Base-by-base conservation (phyloP, 257 asterid genomes). In the Gentiana macrophylla region DNA sequence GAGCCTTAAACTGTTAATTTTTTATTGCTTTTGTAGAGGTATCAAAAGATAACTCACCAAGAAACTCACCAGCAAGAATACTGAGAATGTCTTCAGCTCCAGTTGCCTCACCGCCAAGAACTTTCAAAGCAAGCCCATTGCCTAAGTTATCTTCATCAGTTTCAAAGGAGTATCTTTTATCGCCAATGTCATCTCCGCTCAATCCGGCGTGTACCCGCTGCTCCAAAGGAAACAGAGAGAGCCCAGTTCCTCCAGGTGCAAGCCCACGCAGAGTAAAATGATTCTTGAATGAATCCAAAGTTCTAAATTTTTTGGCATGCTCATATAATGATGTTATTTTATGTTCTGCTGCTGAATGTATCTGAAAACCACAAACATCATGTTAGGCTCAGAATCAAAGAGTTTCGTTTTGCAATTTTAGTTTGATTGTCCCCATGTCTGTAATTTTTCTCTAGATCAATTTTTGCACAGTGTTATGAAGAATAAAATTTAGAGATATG, bases 141-240 rank as follows among this genome's bases (percentile, higher is more conserved):
- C 79, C 83, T 45, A 67, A 36, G 46, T 51, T 59, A 36, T 36
- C 76, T 9, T 50, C 64, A 1, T 46, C 51, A 38, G 57, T 64
- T 24, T 59, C 61, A 3, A 69, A 60, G 70, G 80, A 72, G 43
- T 55, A 66, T 15, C 24, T 15, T 62, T 61, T 64, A 56, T 80
- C 87, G 3, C 76, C 80, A 49, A 46, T 53, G 11, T 61, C 68
- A 15, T 72, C 90, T 33, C 84, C 94, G n/a, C 35, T 84, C 66
- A 62, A 72, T 55, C 78, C 77, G 24, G 24, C 24, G 1, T 68
- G 76, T 44, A 8, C 57, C 9, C 75, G 83, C 12, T 68, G 65
- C 51, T 53, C 79, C 4, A 68, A 80, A 55, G 62, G 69, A 32
- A 61, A 61, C 52, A 62, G 67, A 65, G 77, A 68, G 52, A 62